These are phyloP conservation scores for Euphorbia celastroides DNA, from an alignment of 441 rosid genomes.

Conservation along the genomic window DNA sequence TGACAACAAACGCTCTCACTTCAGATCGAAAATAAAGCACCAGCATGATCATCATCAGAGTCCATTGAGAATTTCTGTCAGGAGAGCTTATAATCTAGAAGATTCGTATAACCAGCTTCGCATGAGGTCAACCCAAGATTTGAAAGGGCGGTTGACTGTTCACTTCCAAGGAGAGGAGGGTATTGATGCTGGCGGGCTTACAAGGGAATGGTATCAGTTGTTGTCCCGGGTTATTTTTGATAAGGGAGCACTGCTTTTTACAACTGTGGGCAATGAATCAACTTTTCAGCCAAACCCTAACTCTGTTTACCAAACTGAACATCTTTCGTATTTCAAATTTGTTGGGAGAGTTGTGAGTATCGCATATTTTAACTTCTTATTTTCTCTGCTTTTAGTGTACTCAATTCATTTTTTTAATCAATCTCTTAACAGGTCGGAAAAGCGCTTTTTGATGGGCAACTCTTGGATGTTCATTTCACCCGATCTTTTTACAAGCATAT, in stretches of 20 bases:
- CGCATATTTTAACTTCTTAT: slow-evolving; percentile 13
- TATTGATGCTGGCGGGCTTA: slow-evolving; percentile 97
- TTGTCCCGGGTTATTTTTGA: slow-evolving; percentile 94
- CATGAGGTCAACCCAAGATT: slow-evolving; percentile 69
- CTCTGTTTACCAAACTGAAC: slow-evolving; percentile 94
- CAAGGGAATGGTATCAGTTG: slow-evolving; percentile 98
- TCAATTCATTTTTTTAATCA: slow-evolving; percentile 15
- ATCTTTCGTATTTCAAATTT: slow-evolving; percentile 95
- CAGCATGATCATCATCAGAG: slow-evolving; percentile 91
- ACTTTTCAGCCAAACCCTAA: slow-evolving; percentile 98
- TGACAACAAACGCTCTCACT: slow-evolving; percentile 87
- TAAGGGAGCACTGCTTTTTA: slow-evolving; percentile 90
- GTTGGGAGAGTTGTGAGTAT: slow-evolving; percentile 93
- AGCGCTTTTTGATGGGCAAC: slow-evolving; percentile 91
- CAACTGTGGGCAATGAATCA: slow-evolving; percentile 94
- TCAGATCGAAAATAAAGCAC: slow-evolving; percentile 90
- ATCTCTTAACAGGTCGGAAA: slow-evolving; percentile 78
- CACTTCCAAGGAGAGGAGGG: slow-evolving; percentile 98
- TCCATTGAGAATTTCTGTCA: slow-evolving; percentile 84
- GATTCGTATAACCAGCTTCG: slow-evolving; percentile 96
- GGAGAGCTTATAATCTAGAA: slow-evolving; percentile 94
- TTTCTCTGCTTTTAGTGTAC: slow-evolving; percentile 5
- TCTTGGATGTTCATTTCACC: slow-evolving; percentile 93
- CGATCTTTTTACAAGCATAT: slow-evolving; percentile 98
- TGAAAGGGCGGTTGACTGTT: slow-evolving; percentile 90